Percentiles rank a stretch among this genome's conserved stretches.
These are phyloP conservation scores for Lipomyces anomalus DNA, from an alignment of 805 yeast genomes.

Conservation along the genomic window DNA sequence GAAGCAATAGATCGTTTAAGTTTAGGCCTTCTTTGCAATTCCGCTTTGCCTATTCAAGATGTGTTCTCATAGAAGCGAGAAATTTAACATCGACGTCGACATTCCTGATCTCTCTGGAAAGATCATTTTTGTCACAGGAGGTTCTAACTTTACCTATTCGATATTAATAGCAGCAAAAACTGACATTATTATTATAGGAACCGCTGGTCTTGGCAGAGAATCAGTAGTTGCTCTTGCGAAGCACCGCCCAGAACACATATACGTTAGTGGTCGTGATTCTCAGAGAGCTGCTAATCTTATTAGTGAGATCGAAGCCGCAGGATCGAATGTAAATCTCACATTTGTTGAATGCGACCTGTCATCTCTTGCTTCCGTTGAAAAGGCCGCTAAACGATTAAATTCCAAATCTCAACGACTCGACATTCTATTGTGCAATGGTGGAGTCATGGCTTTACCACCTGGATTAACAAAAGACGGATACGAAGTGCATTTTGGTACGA, in stretches of 20 bases:
- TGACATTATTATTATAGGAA: no score
- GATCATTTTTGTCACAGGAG: conserved; percentile 1
- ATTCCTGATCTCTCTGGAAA: neutral
- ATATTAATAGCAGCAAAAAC: no score
- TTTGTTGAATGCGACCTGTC: conserved; percentile 12
- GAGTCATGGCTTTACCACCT: conserved; percentile 72
- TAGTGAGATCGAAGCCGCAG: neutral
- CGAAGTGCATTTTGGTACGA: conserved; percentile 75
- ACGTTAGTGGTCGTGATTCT: conserved; percentile 2
- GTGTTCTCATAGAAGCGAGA: no score
- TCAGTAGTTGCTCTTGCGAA: neutral
- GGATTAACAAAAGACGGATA: conserved; percentile 58
- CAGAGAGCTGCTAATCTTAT: neutral
- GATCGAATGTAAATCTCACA: conserved; percentile 1
- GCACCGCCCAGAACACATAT: neutral
- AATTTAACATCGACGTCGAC: neutral
- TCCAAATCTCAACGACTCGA: no score
- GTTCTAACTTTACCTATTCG: neutral
- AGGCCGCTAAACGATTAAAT: conserved; percentile 13
- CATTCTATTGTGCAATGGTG: conserved; percentile 68
- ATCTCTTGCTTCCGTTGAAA: conserved; percentile 13
- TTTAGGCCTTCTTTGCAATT: no score
- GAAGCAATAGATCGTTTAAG: no score
- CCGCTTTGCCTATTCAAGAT: no score
- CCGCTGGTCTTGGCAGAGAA: neutral